These are phyloP conservation scores for Triticum dicoccoides DNA, from an alignment of 176 grass and related monocot genomes.

Conservation along the genomic window DNA sequence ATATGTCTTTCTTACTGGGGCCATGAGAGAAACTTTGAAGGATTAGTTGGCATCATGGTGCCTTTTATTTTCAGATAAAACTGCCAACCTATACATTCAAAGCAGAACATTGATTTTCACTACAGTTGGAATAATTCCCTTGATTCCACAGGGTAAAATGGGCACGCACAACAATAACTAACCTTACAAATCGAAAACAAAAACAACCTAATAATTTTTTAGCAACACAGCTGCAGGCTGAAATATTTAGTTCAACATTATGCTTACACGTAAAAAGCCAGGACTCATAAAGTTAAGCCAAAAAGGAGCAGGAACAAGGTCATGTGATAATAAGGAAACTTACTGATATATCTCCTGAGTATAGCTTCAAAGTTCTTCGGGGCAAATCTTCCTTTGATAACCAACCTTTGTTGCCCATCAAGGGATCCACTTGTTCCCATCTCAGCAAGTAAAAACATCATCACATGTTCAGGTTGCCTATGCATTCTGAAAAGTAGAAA, in stretches of 20 bases:
- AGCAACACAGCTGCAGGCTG: background rate
- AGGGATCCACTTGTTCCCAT: constrained; percentile 99
- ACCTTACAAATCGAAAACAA: too few species aligned
- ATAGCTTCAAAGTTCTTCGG: constrained; percentile 99
- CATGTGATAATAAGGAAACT: constrained; percentile 16
- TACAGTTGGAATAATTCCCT: too few species aligned
- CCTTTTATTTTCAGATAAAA: background rate
- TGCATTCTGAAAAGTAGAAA: constrained; percentile 73
- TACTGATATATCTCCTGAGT: constrained; percentile 97
- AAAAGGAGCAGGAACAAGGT: background rate
- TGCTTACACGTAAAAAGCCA: background rate
- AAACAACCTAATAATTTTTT: background rate
- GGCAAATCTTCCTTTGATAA: constrained; percentile 95
- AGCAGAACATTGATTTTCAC: too few species aligned
- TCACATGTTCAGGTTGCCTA: constrained; percentile 97
- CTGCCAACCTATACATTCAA: too few species aligned
- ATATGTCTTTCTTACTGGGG: background rate
- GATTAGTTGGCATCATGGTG: too few species aligned
- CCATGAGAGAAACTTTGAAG: background rate
- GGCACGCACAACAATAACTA: too few species aligned
- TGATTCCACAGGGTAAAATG: too few species aligned
- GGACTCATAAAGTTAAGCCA: background rate
- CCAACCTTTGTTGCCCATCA: constrained; percentile 97
- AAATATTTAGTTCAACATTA: background rate
- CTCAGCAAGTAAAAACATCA: constrained; percentile 96